Percentiles rank a stretch among this genome's conserved stretches.
These are phyloP conservation scores for Trifolium dubium DNA, from an alignment of 306 rosid genomes.

Conservation along the genomic window DNA sequence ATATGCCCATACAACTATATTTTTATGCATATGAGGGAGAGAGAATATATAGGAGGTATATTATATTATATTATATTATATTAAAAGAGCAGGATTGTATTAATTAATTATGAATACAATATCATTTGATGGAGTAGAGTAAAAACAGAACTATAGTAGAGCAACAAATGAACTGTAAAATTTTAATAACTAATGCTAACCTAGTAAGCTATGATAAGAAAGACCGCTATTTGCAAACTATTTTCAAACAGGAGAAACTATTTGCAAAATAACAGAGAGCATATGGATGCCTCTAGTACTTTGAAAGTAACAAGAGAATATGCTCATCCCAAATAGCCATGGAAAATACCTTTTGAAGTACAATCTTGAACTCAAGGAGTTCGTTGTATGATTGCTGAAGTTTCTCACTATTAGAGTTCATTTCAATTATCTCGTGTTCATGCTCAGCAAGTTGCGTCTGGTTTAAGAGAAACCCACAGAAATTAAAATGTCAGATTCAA, in stretches of 20 bases:
- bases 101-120: neutral
- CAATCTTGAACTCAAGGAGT: conserved; percentile 96
- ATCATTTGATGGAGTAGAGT: conserved; percentile 8
- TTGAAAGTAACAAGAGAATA: conserved; percentile 29
- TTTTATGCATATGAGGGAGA: conserved; percentile 31
- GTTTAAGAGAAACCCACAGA: conserved; percentile 37
- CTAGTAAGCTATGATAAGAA: conserved; percentile 28
- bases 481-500: conserved; percentile 46
- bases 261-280: conserved; percentile 14
- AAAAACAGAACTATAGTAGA: neutral
- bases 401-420: conserved; percentile 89
- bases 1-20: conserved; percentile 38
- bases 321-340: conserved; percentile 29
- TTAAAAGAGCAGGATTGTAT: conserved; percentile 17
- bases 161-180: conserved; percentile 10
- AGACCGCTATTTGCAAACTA: conserved; percentile 20
- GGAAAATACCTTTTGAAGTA: conserved; percentile 83
- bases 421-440: conserved; percentile 91
- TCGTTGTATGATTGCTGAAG: conserved; percentile 92
- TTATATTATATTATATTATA: neutral
- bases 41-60: conserved; percentile 27
- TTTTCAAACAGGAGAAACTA: conserved; percentile 22
- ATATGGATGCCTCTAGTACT: conserved; percentile 12
- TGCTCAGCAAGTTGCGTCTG: conserved; percentile 94
- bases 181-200: conserved; percentile 23